Evolutionary conservation across 148 eudicot species (phyloP), one percentile per base, ranked within the genome.

Genomic region (Cornus controversa): DNA sequence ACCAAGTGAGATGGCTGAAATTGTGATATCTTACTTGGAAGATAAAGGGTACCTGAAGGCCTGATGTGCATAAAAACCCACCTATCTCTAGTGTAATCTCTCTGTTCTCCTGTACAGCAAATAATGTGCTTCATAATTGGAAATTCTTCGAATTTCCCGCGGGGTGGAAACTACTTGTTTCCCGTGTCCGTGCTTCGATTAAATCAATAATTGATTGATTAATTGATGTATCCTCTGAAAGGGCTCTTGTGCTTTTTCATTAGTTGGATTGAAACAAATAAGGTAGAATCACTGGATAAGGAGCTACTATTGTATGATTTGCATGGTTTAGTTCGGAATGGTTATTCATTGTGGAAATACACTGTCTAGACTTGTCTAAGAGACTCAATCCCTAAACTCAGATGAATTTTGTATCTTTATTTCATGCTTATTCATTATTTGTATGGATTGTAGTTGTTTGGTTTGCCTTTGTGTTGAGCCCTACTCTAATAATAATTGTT

Each of bases 11-110:
- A 81, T 89, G 90, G 97, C 98, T 10, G 90, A 86, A 73, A 87
- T 69, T 62, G 93, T 94, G 78, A 75, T 89, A 65, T 85, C 91
- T 2, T 92, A 89, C 84, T 79, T 94, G 94, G 93, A 90, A 72
- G 80, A 82, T 67, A 89, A 94, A 67, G 93, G 98, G 37, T 94
- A 92, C 80, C 90, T 94, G 77, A 37, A 82, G 75, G 87, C 97
- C 67, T 86, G 80, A 80, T 64, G 28, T 23, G 34, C 45, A 26
- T 28, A 23, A 40, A 40, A 27, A 23, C 58, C 76, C 34, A 57
- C 9, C 5, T 67, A 62, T 65, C 53, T 9, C 14, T 66, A 47
- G 45, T 28, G 72, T 24, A n/a, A 77, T 31, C 22, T 11, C 11
- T 68, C 11, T 23, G 66, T 22, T 36, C 45, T 29, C 76, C 72